phyloP scores from a whole-genome alignment of 2,329 filamentous ascomycete genomes.

The Plectosphaerella sp. region DNA sequence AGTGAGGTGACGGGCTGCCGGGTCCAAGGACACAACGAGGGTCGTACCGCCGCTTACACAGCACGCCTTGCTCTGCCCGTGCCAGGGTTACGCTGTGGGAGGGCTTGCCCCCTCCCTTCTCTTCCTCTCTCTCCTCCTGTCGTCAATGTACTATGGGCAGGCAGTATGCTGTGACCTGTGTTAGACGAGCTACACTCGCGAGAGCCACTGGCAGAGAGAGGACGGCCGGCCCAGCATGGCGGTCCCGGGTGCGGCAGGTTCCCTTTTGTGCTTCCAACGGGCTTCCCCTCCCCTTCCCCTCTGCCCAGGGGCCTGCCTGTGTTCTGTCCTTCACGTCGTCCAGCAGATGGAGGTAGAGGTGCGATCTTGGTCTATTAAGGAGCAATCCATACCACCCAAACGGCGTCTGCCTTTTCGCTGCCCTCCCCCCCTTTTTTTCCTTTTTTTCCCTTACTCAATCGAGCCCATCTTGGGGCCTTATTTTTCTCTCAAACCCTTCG shows the following conservation, averaged over 20 bases:
- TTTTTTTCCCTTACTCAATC: not conserved
- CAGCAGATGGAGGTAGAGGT: not conserved
- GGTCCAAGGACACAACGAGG: not conserved
- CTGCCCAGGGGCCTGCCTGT: not conserved
- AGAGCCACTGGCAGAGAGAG: not conserved
- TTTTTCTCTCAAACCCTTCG: not conserved
- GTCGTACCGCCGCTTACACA: conserved; percentile 1
- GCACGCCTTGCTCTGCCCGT: not conserved
- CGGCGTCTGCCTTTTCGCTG: not conserved
- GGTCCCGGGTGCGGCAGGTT: not conserved
- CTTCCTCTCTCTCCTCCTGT: too few species aligned
- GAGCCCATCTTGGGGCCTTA: not conserved
- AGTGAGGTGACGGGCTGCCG: not conserved
- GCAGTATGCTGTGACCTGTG: not conserved
- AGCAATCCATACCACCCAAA: not conserved
- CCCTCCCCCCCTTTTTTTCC: not conserved
- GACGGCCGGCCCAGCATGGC: not conserved
- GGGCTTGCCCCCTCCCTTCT: too few species aligned
- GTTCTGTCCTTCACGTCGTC: not conserved
- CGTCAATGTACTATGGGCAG: too few species aligned
- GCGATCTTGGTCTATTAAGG: conserved; percentile 2
- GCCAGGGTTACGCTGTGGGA: not conserved
- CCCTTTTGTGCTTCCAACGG: not conserved
- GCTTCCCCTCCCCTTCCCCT: not conserved
- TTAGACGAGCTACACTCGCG: not conserved